phyloP scores from a whole-genome alignment of 805 yeast genomes.

The Cyberlindnera petersonii region DNA sequence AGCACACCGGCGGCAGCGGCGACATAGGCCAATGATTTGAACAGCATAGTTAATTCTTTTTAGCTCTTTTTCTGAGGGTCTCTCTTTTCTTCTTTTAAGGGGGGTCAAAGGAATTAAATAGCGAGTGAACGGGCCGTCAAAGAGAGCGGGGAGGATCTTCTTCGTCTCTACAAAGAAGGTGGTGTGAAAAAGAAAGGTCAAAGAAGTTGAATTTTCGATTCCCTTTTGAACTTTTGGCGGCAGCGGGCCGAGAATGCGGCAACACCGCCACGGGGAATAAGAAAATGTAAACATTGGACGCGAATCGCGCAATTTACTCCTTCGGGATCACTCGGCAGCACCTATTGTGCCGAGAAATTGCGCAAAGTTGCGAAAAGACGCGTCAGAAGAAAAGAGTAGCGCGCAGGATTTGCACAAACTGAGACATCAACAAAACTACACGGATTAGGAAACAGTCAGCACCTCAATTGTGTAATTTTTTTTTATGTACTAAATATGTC shows the following conservation, averaged over 20 bases:
- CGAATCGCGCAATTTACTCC: constrained; percentile 3
- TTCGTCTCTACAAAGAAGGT: too few relatives aligned
- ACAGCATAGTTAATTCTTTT: constrained; percentile 31
- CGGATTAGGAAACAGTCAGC: too few relatives aligned
- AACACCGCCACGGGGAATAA: constrained; percentile 1
- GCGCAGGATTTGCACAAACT: too few relatives aligned
- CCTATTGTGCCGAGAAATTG: neutral
- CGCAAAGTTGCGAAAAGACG: neutral
- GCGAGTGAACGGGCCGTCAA: constrained; percentile 6
- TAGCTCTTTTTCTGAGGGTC: neutral
- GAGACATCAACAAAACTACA: too few relatives aligned
- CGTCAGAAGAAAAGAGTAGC: too few relatives aligned
- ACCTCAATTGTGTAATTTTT: too few relatives aligned
- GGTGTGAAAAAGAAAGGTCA: too few relatives aligned
- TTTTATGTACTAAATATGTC: too few relatives aligned
- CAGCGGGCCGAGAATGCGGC: constrained; percentile 6
- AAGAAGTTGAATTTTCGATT: too few relatives aligned
- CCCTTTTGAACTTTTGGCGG: constrained; percentile 1
- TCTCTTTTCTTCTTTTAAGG: neutral
- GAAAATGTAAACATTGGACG: constrained; percentile 8
- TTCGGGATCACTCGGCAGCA: neutral
- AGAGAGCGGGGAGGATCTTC: too few relatives aligned
- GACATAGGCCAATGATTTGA: constrained; percentile 31
- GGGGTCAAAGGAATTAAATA: too few relatives aligned
- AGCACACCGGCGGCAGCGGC: constrained; percentile 35